phyloP scores from a whole-genome alignment of 2,329 filamentous ascomycete species.

The Fusarium sp. region DNA sequence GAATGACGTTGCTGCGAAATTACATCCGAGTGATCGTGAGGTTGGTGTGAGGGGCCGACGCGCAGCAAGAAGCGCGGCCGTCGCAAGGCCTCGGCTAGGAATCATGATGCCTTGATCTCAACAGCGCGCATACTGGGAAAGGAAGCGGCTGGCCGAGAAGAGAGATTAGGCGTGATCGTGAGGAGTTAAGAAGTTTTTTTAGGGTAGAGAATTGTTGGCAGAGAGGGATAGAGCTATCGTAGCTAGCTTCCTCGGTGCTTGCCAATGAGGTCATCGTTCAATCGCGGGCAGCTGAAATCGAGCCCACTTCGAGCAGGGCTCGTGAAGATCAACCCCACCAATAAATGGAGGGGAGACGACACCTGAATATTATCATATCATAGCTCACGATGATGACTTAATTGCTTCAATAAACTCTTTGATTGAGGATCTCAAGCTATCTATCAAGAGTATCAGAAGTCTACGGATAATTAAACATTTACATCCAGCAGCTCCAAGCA shows the following conservation, averaged over 20 bases:
- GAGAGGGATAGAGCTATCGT: constrained; percentile 20
- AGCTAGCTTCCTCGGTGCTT: constrained; percentile 32
- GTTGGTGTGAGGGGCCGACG: constrained; percentile 42
- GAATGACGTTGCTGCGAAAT: constrained; percentile 29
- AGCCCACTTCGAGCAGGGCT: constrained; percentile 10
- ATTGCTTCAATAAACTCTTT: background rate
- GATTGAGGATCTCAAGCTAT: too few relatives aligned
- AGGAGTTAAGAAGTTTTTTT: background rate
- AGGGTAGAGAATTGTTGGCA: constrained; percentile 8
- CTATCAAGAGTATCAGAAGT: too few relatives aligned
- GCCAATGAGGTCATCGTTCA: constrained; percentile 26
- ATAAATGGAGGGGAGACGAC: background rate
- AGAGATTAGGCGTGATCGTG: background rate
- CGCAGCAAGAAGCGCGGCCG: constrained; percentile 44
- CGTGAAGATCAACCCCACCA: constrained; percentile 38
- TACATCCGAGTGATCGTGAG: constrained; percentile 20
- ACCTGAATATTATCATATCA: background rate
- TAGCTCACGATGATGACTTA: background rate
- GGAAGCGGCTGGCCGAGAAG: background rate
- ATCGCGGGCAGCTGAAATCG: constrained; percentile 1
- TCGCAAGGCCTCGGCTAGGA: constrained; percentile 46
- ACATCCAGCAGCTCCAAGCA: background rate
- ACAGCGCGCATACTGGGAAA: constrained; percentile 27
- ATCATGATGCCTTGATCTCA: constrained; percentile 49
- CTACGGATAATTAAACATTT: too few relatives aligned